A percentile compares a stretch with the other conserved stretches of the same genome.
These are phyloP conservation scores for Talaromyces trachyspermus DNA, from an alignment of 495 filamentous ascomycete species.

Conservation along the genomic window DNA sequence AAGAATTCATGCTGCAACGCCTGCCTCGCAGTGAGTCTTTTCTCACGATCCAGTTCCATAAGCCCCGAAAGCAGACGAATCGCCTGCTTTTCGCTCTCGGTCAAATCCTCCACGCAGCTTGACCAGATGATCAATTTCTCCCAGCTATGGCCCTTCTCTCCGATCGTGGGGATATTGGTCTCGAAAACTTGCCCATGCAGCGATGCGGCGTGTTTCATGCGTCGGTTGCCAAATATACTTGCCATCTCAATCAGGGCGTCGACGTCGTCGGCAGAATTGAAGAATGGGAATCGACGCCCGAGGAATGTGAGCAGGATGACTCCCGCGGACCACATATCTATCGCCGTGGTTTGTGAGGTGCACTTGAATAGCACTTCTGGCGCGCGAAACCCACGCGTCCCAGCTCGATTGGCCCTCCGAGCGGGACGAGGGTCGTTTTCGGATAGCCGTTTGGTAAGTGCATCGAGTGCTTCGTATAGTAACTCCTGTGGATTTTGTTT, in stretches of 20 bases:
- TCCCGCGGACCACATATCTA: slow-evolving; percentile 95
- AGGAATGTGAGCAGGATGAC: slow-evolving; percentile 90
- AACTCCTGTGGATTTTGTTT: slow-evolving; percentile 31
- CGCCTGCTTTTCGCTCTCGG: slow-evolving; percentile 41
- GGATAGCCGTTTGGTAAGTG: slow-evolving; percentile 62
- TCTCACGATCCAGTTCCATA: slow-evolving; percentile 49
- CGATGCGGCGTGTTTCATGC: slow-evolving; percentile 74
- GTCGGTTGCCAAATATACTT: slow-evolving; percentile 79
- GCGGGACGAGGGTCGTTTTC: slow-evolving; percentile 84
- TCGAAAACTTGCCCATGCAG: slow-evolving; percentile 86
- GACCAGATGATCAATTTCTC: slow-evolving; percentile 96
- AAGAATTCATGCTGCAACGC: slow-evolving; percentile 62
- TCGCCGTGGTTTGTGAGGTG: slow-evolving; percentile 89
- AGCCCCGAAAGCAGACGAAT: slow-evolving; percentile 57
- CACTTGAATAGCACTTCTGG: slow-evolving; percentile 97
- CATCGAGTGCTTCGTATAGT: slow-evolving; percentile 33
- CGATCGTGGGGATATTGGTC: slow-evolving; percentile 83
- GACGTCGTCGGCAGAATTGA: slow-evolving; percentile 93
- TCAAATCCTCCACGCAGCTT: slow-evolving; percentile 44
- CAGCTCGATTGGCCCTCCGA: slow-evolving; percentile 85
- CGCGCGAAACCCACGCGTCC: slow-evolving; percentile 92
- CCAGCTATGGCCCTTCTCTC: slow-evolving; percentile 71
- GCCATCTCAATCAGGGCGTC: slow-evolving; percentile 96
- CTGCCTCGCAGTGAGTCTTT: slow-evolving; percentile 49
- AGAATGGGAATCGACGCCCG: slow-evolving; percentile 89